Conservation (phyloP, 2,329 filamentous ascomycete genomes). For the Grosmannia clavigera region DNA sequence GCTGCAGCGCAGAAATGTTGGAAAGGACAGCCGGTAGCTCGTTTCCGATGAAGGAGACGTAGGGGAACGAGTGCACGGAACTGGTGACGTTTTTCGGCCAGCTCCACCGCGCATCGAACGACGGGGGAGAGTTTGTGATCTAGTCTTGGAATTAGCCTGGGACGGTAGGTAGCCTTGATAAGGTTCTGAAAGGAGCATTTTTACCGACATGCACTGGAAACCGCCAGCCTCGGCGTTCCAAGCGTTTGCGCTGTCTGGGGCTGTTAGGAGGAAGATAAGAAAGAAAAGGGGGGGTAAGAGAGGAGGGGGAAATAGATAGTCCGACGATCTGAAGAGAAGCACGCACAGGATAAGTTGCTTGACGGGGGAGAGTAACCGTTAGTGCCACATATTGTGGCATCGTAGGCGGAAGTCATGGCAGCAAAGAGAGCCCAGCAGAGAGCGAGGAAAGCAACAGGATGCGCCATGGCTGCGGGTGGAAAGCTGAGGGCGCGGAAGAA, state of each 20-base stretch:
- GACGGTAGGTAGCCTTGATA: not conserved
- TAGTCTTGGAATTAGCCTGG: not conserved
- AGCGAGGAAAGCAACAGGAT: not conserved
- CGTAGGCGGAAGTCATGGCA: not conserved
- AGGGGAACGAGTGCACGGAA: slow-evolving; percentile 1
- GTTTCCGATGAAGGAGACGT: not conserved
- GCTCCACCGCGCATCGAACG: slow-evolving; percentile 1
- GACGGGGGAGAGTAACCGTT: not conserved
- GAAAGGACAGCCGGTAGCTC: not conserved
- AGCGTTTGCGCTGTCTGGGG: not conserved
- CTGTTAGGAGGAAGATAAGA: too few relatives aligned
- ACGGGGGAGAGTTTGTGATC: not conserved
- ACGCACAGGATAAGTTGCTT: not conserved
- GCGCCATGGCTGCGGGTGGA: not conserved
- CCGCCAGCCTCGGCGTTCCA: not conserved
- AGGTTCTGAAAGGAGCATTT: not conserved
- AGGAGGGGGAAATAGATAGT: not conserved
- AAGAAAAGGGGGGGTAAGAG: too few relatives aligned
- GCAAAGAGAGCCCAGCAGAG: not conserved
- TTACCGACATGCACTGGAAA: slow-evolving; percentile 1
- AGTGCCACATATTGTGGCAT: not conserved
- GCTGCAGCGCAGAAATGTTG: not conserved
- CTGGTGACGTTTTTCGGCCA: not conserved
- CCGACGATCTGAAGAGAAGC: not conserved
- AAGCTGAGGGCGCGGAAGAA: not conserved